These are phyloP conservation scores for Fraxinus paxiana DNA, from an alignment of 305 asterid species.

Conservation along the genomic window DNA sequence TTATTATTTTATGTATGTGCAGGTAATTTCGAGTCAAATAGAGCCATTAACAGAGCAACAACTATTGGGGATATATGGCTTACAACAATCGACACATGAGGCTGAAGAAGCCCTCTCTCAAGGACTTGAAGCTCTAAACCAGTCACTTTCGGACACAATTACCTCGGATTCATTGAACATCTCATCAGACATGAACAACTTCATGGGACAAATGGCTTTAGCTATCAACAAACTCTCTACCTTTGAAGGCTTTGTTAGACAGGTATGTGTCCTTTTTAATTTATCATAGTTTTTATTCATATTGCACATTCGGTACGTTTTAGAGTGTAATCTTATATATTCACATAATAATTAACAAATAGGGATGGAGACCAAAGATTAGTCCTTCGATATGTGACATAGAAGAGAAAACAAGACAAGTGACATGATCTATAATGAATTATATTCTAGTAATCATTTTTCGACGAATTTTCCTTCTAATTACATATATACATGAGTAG, in stretches of 20 bases:
- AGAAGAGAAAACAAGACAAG: neutral
- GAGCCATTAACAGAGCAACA: slow-evolving; percentile 69
- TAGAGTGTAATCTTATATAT: neutral
- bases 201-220: slow-evolving; percentile 61
- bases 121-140: slow-evolving; percentile 53
- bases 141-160: slow-evolving; percentile 50
- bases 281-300: neutral
- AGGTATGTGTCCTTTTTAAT: slow-evolving; percentile 36
- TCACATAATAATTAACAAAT: neutral
- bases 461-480: neutral
- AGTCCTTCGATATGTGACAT: neutral
- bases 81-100: slow-evolving; percentile 60
- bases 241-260: slow-evolving; percentile 52
- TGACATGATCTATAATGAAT: neutral
- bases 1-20: neutral
- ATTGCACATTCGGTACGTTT: neutral
- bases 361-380: neutral
- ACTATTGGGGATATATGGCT: slow-evolving; percentile 45
- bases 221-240: slow-evolving; percentile 62
- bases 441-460: neutral
- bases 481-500: neutral
- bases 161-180: slow-evolving; percentile 41
- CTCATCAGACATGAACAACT: slow-evolving; percentile 39
- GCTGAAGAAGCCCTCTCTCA: slow-evolving; percentile 68
- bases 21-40: slow-evolving; percentile 45